phyloP scores from a whole-genome alignment of 225 moss, liverwort and hornwort genomes.

The Rhytidiadelphus loreus region DNA sequence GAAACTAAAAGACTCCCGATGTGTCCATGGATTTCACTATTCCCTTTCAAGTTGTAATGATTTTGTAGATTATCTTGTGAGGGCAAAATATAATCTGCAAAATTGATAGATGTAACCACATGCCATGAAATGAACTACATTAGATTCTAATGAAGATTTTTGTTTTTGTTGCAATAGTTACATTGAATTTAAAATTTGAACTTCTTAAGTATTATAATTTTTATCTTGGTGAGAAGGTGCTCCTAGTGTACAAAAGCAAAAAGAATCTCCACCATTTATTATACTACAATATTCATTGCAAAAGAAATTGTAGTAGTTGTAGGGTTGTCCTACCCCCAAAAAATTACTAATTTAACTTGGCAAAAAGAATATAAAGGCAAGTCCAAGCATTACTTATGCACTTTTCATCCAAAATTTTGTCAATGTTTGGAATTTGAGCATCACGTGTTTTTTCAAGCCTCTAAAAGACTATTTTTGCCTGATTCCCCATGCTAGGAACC shows the following conservation, averaged over 20 bases:
- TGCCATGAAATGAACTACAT: background rate
- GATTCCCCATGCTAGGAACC: no score
- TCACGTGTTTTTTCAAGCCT: no score
- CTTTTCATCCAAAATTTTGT: background rate
- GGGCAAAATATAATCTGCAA: background rate
- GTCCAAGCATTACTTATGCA: background rate
- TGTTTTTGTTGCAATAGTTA: fast-evolving
- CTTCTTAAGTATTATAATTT: background rate
- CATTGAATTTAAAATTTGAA: background rate
- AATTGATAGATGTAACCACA: background rate
- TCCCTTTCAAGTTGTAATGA: background rate
- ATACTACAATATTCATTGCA: fast-evolving
- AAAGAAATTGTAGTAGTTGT: background rate
- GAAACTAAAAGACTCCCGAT: background rate
- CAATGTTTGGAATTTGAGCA: background rate
- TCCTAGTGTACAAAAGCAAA: background rate
- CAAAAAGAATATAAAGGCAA: background rate
- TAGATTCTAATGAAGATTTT: background rate
- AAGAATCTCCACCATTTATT: background rate
- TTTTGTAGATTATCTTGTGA: background rate
- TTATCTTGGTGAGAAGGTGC: background rate
- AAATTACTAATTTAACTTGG: background rate
- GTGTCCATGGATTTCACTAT: background rate
- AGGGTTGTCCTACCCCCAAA: background rate
- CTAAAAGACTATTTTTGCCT: no score